phyloP scores from a whole-genome alignment of 768 basidiomycete genomes.

The Tylopilus cervinicoccineus region DNA sequence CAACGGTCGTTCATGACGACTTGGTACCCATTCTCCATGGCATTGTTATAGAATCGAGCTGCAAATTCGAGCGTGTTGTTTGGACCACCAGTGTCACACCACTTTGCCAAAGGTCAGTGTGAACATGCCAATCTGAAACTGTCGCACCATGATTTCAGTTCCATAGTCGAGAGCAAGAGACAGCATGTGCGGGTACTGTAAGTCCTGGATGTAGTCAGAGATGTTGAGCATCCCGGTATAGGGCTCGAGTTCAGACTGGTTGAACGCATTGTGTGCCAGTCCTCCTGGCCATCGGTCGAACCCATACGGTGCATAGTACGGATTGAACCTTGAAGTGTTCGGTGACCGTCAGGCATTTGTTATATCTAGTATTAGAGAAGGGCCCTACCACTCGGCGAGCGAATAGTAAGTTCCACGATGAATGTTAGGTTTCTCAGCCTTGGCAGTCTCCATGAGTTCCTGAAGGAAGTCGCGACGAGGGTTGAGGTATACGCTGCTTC shows the following conservation, averaged over 20 bases:
- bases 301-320: slow-evolving; percentile 49
- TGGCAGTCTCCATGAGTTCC: slow-evolving; percentile 49
- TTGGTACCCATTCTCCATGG: slow-evolving; percentile 39
- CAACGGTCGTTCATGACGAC: slow-evolving; percentile 44
- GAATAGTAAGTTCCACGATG: slow-evolving; percentile 59
- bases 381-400: slow-evolving; percentile 47
- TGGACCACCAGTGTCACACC: slow-evolving; percentile 57
- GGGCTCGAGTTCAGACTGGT: slow-evolving; percentile 44
- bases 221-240: slow-evolving; percentile 50
- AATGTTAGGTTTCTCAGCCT: slow-evolving; percentile 44
- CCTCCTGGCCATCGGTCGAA: slow-evolving; percentile 51
- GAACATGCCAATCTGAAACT: background rate
- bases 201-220: slow-evolving; percentile 47
- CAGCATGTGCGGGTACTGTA: slow-evolving; percentile 50
- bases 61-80: slow-evolving; percentile 45
- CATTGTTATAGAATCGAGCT: slow-evolving; percentile 44
- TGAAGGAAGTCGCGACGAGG: slow-evolving; percentile 49
- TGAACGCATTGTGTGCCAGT: slow-evolving; percentile 49
- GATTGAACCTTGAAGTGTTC: slow-evolving; percentile 43
- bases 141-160: slow-evolving; percentile 50
- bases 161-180: slow-evolving; percentile 45
- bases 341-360: background rate
- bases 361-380: background rate
- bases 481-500: slow-evolving; percentile 45
- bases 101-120: slow-evolving; percentile 28